phyloP scores from a whole-genome alignment of 1,284 basidiomycete species.

The Rhodofomes roseus region DNA sequence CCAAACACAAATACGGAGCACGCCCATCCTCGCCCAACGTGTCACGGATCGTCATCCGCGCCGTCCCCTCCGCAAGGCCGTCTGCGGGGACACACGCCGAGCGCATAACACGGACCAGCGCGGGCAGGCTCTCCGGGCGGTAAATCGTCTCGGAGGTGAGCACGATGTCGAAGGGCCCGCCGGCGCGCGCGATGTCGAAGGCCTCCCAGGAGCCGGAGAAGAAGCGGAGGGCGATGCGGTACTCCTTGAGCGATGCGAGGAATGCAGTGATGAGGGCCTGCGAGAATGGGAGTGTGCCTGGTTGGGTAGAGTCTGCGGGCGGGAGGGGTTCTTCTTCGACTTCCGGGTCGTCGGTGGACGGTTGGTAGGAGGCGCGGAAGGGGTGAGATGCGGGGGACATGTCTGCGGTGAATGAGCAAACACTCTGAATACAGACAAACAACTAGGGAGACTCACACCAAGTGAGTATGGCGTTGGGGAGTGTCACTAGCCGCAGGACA shows the following conservation, averaged over 20 bases:
- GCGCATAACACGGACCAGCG: constrained; percentile 60
- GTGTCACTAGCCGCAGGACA: constrained; percentile 80
- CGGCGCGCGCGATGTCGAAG: constrained; percentile 35
- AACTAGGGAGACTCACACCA: constrained; percentile 73
- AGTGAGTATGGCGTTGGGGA: constrained; percentile 85
- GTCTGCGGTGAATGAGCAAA: constrained; percentile 26
- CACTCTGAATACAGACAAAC: no score
- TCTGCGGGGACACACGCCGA: constrained; percentile 25
- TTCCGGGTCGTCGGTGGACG: constrained; percentile 17
- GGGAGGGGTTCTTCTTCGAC: constrained; percentile 24
- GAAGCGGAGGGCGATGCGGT: constrained; percentile 66
- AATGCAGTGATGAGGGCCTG: constrained; percentile 66
- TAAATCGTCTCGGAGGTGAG: constrained; percentile 96
- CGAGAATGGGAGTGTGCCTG: constrained; percentile 61
- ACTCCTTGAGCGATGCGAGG: constrained; percentile 45
- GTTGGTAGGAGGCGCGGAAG: constrained; percentile 29
- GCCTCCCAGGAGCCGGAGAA: constrained; percentile 81
- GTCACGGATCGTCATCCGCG: constrained; percentile 7
- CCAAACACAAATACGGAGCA: constrained; percentile 48
- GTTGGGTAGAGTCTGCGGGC: constrained; percentile 21
- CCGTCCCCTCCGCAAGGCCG: constrained; percentile 7
- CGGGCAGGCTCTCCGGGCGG: constrained; percentile 59
- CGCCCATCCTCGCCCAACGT: not conserved
- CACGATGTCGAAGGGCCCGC: constrained; percentile 60
- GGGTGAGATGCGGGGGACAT: constrained; percentile 46